Conservation (phyloP, 2,329 filamentous ascomycete species). For the Colletotrichum cuscutae region DNA sequence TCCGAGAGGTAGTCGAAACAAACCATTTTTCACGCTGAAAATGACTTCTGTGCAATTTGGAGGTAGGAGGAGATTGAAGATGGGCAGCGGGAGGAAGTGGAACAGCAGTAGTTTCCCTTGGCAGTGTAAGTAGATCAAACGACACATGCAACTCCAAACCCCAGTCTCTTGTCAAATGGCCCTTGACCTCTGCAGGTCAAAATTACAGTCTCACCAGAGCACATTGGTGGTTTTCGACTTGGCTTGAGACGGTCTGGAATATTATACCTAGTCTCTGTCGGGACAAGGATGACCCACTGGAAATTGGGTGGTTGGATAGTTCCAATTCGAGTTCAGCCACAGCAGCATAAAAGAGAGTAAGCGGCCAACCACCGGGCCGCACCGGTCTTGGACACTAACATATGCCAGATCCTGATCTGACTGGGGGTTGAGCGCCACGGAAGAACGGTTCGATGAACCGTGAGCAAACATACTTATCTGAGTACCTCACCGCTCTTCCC, state of each 20-base stretch:
- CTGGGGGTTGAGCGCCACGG: not conserved
- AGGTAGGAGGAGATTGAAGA: constrained; percentile 11
- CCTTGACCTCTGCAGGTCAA: not conserved
- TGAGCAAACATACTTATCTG: not conserved
- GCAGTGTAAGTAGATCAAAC: constrained; percentile 4
- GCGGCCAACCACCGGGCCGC: constrained; percentile 16
- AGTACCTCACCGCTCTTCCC: constrained; percentile 18
- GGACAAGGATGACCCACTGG: not conserved
- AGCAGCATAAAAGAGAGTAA: not conserved
- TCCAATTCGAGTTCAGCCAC: constrained; percentile 1
- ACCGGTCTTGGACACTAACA: constrained; percentile 10
- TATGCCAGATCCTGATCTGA: constrained; percentile 9
- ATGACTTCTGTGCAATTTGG: constrained; percentile 35
- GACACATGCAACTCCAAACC: not conserved
- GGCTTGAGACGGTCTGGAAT: not conserved
- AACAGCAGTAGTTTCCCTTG: not conserved
- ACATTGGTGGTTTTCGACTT: not conserved
- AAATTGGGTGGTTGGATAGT: not conserved
- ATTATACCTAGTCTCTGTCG: not conserved
- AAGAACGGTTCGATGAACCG: not conserved
- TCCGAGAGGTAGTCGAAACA: constrained; percentile 42
- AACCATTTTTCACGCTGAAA: constrained; percentile 38
- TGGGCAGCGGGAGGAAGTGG: not conserved
- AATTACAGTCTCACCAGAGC: not conserved
- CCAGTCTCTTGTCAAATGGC: not conserved